Base-by-base conservation (phyloP, 306 rosid genomes). In the Quercus mongolica region DNA sequence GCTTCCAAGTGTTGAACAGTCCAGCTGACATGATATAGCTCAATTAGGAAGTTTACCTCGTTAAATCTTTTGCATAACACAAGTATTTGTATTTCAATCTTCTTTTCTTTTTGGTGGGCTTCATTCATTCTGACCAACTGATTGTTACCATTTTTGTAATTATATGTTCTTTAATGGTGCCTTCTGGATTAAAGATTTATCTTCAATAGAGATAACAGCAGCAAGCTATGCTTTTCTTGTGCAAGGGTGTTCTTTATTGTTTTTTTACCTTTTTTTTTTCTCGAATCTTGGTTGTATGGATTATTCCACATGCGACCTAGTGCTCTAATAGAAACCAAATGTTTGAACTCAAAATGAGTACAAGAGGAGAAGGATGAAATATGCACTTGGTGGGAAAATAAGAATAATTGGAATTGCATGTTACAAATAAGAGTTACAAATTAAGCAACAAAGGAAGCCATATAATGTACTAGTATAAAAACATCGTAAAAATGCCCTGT, bases 1-100 rank as follows among this genome's bases (percentile, higher is more conserved):
- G 55, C 83, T 85, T 67, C 84, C 96, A 46, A 89, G 92, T 68
- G 87, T 93, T 56, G 94, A 95, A 79, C 98, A 89, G 80, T 93
- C 99, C 17, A 93, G 94, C 94, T 95, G 83, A 89, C 92, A 78
- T 82, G 83, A 82, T 74, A 63, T 74, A 79, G 73, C 80, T 80
- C 76, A 82, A 71, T 76, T 87, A 85, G 79, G 81, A 78, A 75
- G 83, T 87, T 82, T 52, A 70, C 86, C 54, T 71, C 78, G 17
- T 74, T 71, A 78, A 81, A 84, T 18, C 83, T 83, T 79, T 78
- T 73, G 63, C 79, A 85, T 58, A 79, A 76, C 87, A 65, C 69
- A 62, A 49, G 71, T 31, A 51, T 76, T 69, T 28, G 18, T 82
- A 77, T 75, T 78, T 38, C 54, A 75, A 65, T 59, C 33, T 0